Conservation (phyloP, 2,329 filamentous ascomycete genomes). For the Arachnopeziza araneosa region DNA sequence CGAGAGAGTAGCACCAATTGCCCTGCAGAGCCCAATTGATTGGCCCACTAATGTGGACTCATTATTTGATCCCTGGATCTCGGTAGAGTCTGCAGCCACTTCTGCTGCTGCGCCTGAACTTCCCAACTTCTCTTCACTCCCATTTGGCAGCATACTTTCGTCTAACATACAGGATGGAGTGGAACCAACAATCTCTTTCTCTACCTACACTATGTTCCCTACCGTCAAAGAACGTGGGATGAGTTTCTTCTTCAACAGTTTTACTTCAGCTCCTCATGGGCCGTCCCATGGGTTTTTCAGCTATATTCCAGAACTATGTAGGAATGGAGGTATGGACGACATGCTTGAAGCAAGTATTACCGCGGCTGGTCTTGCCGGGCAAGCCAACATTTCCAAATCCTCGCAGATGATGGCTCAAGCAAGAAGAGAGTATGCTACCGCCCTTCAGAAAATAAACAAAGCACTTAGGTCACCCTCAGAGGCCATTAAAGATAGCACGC, state of each 20-base stretch:
- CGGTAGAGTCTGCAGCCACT: too few species aligned
- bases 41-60: not conserved
- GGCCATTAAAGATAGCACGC: conserved; percentile 45
- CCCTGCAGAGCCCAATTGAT: not conserved
- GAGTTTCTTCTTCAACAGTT: conserved; percentile 12
- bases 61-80: not conserved
- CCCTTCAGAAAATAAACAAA: conserved; percentile 43
- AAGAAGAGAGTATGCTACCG: conserved; percentile 36
- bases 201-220: conserved; percentile 3
- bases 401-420: conserved; percentile 41
- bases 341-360: conserved; percentile 33
- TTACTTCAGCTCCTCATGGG: conserved; percentile 3
- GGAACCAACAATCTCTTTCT: not conserved
- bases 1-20: conserved; percentile 30
- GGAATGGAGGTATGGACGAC: conserved; percentile 3
- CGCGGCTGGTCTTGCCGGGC: conserved; percentile 45
- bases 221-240: conserved; percentile 10
- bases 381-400: conserved; percentile 35
- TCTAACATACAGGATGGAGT: not conserved
- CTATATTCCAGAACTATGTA: conserved; percentile 8
- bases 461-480: conserved; percentile 41
- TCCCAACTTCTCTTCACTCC: not conserved
- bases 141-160: not conserved
- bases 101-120: not conserved
- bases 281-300: conserved; percentile 9